Conservation (phyloP, 208 protist species). For the Acanthamoeba sp. region DNA sequence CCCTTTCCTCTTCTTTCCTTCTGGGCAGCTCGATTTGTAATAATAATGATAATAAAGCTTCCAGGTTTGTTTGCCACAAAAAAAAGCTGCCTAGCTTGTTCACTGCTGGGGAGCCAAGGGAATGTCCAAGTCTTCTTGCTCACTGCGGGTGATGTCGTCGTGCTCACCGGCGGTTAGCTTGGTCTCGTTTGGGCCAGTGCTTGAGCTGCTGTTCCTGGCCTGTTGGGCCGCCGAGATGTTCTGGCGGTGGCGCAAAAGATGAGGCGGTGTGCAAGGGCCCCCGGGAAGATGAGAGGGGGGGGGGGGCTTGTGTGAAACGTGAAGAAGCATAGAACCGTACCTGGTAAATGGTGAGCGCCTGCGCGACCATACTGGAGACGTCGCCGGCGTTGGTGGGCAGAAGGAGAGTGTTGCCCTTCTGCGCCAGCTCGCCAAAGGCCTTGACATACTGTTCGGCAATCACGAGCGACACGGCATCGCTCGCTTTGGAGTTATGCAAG, state of each 20-base stretch:
- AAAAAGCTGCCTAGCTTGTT: too few species aligned
- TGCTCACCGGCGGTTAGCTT: too few species aligned
- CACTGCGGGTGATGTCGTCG: too few species aligned
- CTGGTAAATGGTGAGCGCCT: conserved; percentile 92
- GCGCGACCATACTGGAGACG: conserved; percentile 93
- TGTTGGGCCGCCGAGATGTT: conserved; percentile 19
- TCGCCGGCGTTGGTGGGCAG: conserved; percentile 94
- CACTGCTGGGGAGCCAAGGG: too few species aligned
- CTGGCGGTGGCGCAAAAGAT: background rate
- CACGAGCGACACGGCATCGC: conserved; percentile 76
- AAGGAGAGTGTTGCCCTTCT: conserved; percentile 95
- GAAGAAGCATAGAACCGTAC: background rate
- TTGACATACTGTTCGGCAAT: conserved; percentile 83
- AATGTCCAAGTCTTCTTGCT: too few species aligned
- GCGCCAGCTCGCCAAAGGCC: conserved; percentile 82
- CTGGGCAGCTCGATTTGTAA: too few species aligned
- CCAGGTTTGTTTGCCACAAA: too few species aligned
- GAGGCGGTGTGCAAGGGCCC: background rate
- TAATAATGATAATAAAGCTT: too few species aligned
- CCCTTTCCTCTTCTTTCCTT: too few species aligned
- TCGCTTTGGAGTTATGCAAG: conserved; percentile 18
- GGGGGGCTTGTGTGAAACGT: too few species aligned
- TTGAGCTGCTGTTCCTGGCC: background rate
- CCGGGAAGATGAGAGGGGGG: background rate
- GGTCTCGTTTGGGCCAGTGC: background rate